Base-by-base conservation (phyloP, 2,329 filamentous ascomycete species). In the Aspergillus awamori region DNA sequence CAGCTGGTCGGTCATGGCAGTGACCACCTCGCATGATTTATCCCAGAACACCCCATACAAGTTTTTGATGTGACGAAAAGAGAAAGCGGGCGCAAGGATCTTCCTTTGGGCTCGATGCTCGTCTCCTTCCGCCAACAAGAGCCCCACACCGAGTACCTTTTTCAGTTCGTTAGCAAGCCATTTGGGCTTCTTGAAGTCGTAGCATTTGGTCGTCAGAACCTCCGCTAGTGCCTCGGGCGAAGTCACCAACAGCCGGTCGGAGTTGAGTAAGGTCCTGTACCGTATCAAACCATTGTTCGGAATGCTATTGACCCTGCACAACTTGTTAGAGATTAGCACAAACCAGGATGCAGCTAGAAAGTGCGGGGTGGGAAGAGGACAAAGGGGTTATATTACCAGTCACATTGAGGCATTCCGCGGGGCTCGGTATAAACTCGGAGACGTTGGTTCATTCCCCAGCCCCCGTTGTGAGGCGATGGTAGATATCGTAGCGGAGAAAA, bases 141-240 rank as follows among this genome's bases (percentile, higher is more conserved):
- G n/a, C 15, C 57, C 51, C 1, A 22, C 17, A 0, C 57, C 41
- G 0, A 54, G 22, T 10, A 59, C 47, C 30, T 43, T 30, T 17
- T 17, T 20, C 13, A 59, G 38, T 1, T 54, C 51, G 13, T 15
- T 48, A 1, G 22, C 17, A 5, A 54, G 30, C 26, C 22, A 36
- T 4, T 20, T 39, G 10, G 45, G 51, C 17, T 55, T 59, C 39
- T 30, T 49, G 26, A 48, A 59, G 13, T 43, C 47, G 10, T 55
- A 54, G 17, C 39, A 26, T 28, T 55, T 55, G 6, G 45, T 30
- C 0, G 54, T 53, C 6, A 59, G 17, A 11, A 55, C 51, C 15
- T 59, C 57, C 5, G 39, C 51, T 20, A 59, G 47, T 5, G 57
- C 51, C n/a, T 59, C 54, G 1, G 57, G 51, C 1, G 33, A 43